Evolutionary conservation across 805 yeast species (phyloP).

Genomic region (Yamadazyma endophytica): DNA sequence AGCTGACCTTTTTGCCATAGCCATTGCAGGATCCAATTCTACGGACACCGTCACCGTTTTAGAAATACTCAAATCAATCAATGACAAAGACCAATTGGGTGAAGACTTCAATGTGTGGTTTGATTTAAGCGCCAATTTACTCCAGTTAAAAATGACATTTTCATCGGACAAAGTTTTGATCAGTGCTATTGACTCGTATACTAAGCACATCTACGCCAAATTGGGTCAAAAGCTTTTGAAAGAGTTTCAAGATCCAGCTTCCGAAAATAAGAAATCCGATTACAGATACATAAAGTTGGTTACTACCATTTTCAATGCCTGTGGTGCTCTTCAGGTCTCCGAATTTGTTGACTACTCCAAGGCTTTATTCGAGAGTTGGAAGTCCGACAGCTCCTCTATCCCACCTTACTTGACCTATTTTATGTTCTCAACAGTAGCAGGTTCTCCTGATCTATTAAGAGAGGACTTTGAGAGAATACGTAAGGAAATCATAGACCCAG

Average conservation of each 20-base stretch:
- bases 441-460: slow-evolving; percentile 27
- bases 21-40: slow-evolving; percentile 39
- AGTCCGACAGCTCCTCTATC: slow-evolving; percentile 15
- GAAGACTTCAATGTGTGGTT: slow-evolving; percentile 50
- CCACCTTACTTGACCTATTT: slow-evolving; percentile 44
- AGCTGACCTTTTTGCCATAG: slow-evolving; percentile 49
- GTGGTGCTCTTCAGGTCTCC: slow-evolving; percentile 37
- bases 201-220: slow-evolving; percentile 20
- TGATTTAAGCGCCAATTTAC: slow-evolving; percentile 43
- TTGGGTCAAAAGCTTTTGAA: slow-evolving; percentile 24
- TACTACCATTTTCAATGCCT: slow-evolving; percentile 34
- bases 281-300: slow-evolving; percentile 30
- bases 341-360: slow-evolving; percentile 34
- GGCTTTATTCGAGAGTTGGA: slow-evolving; percentile 24
- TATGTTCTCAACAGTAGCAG: slow-evolving; percentile 40
- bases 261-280: slow-evolving; percentile 14
- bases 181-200: slow-evolving; percentile 26
- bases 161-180: slow-evolving; percentile 17
- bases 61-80: slow-evolving; percentile 32
- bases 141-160: slow-evolving; percentile 34
- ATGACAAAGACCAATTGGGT: slow-evolving; percentile 22
- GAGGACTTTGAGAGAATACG: slow-evolving; percentile 36
- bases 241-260: slow-evolving; percentile 15
- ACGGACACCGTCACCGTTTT: slow-evolving; percentile 40
- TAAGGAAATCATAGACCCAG: slow-evolving; percentile 46